Conservation (phyloP, 2,329 filamentous ascomycete species). For the Leptodontidium sp. region DNA sequence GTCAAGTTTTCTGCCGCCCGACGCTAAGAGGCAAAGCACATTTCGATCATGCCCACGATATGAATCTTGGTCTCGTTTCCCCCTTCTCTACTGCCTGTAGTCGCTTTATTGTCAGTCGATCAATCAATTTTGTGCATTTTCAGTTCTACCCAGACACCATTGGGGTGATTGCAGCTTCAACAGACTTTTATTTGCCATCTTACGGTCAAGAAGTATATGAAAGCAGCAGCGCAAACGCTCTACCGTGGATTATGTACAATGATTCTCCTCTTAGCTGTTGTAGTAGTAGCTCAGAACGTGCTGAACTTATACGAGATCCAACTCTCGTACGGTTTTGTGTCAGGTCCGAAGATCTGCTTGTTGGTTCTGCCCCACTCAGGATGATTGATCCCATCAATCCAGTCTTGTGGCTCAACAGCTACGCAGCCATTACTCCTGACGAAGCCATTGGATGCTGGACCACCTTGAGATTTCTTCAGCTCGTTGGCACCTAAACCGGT, state of each 20-base stretch:
- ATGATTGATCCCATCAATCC: constrained; percentile 92
- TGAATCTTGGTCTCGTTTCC: no score
- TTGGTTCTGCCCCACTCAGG: constrained; percentile 79
- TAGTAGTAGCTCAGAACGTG: constrained; percentile 4
- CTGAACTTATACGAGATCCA: constrained; percentile 34
- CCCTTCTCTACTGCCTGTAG: no score
- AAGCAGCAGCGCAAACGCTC: background rate
- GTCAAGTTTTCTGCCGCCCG: no score
- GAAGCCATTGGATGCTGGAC: constrained; percentile 49
- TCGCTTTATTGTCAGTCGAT: no score
- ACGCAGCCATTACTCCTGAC: constrained; percentile 80
- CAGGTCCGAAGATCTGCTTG: constrained; percentile 65
- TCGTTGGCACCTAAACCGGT: constrained; percentile 45
- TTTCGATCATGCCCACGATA: no score
- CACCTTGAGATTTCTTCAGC: constrained; percentile 67
- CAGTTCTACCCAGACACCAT: no score
- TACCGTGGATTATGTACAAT: background rate
- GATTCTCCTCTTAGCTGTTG: background rate
- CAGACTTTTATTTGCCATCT: no score
- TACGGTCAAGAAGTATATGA: no score
- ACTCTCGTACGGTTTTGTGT: constrained; percentile 30
- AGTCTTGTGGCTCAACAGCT: constrained; percentile 91
- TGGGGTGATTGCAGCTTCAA: no score
- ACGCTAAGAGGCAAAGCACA: no score
- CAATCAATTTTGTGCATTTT: no score